Evolutionary conservation across 2,329 filamentous ascomycete species (phyloP).

Genomic region (Leptoxyphium fumago): DNA sequence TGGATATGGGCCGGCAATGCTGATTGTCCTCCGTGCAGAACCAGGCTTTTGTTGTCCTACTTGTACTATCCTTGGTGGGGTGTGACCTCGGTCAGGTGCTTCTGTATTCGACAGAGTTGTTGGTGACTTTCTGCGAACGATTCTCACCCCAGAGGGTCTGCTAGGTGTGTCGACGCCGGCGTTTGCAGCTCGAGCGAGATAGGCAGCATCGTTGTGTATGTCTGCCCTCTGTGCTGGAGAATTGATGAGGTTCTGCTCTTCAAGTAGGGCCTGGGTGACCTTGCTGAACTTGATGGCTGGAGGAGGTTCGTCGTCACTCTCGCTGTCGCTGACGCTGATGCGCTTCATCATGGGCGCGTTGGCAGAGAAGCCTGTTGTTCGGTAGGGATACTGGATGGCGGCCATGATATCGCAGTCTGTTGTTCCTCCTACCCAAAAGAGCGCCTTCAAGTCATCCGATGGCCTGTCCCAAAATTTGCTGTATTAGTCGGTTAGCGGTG

Average conservation of each 20-base stretch:
- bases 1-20: slow-evolving; percentile 19
- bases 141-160: slow-evolving; percentile 20
- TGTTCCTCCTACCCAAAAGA: not conserved
- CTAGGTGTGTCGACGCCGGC: slow-evolving; percentile 21
- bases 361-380: slow-evolving; percentile 30
- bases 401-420: slow-evolving; percentile 13
- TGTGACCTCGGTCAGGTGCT: slow-evolving; percentile 10
- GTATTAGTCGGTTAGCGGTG: no score
- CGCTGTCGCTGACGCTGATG: slow-evolving; percentile 55
- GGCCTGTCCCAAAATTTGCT: no score
- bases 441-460: no score
- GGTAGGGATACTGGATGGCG: slow-evolving; percentile 18
- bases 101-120: slow-evolving; percentile 9
- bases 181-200: slow-evolving; percentile 14
- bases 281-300: slow-evolving; percentile 86
- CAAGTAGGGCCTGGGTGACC: slow-evolving; percentile 71
- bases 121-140: slow-evolving; percentile 21
- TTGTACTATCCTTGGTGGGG: slow-evolving; percentile 22
- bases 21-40: slow-evolving; percentile 19
- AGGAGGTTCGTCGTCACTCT: slow-evolving; percentile 80
- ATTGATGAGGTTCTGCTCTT: slow-evolving; percentile 43
- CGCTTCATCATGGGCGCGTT: slow-evolving; percentile 32
- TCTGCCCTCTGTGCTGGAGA: slow-evolving; percentile 34
- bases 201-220: slow-evolving; percentile 17
- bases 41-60: slow-evolving; percentile 14